Conservation (phyloP, 345 rosid species). For the Geranium brycei region DNA sequence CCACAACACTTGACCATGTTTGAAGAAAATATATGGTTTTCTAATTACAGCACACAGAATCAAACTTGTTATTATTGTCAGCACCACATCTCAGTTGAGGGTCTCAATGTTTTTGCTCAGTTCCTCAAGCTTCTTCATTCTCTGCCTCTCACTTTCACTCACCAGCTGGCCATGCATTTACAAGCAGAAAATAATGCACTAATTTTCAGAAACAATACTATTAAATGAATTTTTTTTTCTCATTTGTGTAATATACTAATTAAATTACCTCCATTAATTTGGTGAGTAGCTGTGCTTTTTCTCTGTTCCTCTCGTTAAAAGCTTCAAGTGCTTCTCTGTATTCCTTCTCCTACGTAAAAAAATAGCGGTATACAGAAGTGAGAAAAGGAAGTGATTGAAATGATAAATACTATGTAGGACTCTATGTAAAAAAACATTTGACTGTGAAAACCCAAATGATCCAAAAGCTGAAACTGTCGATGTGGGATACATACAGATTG, state of each 20-base stretch:
- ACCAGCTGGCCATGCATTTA: conserved; percentile 35
- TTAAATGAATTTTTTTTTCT: background rate
- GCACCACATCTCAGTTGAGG: conserved; percentile 12
- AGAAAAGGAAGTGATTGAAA: too few species aligned
- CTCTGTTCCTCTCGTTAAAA: conserved; percentile 79
- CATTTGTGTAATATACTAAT: background rate
- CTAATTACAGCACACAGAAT: conserved; percentile 18
- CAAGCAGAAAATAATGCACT: background rate
- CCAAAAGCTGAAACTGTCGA: too few species aligned
- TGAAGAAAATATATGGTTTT: conserved; percentile 5
- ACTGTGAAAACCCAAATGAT: too few species aligned
- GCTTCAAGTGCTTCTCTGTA: conserved; percentile 80
- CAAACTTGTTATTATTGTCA: conserved; percentile 6
- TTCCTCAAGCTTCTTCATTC: conserved; percentile 87
- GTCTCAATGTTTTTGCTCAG: conserved; percentile 57
- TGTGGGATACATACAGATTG: too few species aligned
- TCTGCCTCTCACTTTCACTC: conserved; percentile 60
- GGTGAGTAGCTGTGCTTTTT: conserved; percentile 56
- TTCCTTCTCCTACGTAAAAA: conserved; percentile 53
- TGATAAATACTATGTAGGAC: too few species aligned
- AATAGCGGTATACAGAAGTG: too few species aligned
- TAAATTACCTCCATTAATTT: conserved; percentile 66
- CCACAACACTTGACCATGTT: background rate
- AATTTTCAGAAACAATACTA: background rate
- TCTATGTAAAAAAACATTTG: too few species aligned